Conservation (phyloP, 768 basidiomycete species). For the Mycena chlorophos region DNA sequence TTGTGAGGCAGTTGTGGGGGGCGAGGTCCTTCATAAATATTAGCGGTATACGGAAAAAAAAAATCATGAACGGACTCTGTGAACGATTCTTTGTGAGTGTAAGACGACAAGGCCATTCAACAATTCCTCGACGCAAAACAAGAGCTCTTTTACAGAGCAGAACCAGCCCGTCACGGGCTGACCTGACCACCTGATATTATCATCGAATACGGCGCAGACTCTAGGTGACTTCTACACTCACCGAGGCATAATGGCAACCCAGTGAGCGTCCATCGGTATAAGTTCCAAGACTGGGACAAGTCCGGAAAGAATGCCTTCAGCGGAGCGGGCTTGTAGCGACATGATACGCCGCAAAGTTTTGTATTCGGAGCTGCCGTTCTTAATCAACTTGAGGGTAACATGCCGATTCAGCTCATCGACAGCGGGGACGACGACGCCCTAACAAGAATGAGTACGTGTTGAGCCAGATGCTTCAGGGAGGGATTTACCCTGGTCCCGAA, state of each 20-base stretch:
- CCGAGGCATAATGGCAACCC: conserved; percentile 34
- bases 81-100: conserved; percentile 14
- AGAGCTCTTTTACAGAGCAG: conserved; percentile 8
- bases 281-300: conserved; percentile 28
- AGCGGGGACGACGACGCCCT: background rate
- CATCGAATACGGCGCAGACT: background rate
- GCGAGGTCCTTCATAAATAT: conserved; percentile 13
- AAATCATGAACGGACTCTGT: conserved; percentile 7
- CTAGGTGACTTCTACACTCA: background rate
- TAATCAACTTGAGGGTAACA: background rate
- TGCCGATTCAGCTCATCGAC: background rate
- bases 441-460: background rate
- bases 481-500: no score
- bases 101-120: conserved; percentile 8
- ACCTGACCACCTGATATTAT: conserved; percentile 20
- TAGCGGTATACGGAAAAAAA: background rate
- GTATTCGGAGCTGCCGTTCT: background rate
- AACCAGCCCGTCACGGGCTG: background rate
- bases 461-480: no score
- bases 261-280: conserved; percentile 23
- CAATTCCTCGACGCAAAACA: conserved; percentile 4
- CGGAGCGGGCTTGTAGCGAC: background rate
- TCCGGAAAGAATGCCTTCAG: background rate
- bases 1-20: conserved; percentile 7
- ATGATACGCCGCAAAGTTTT: background rate